These are phyloP conservation scores for Cerioporus squamosus DNA, from an alignment of 1,284 basidiomycete species.

Conservation along the genomic window DNA sequence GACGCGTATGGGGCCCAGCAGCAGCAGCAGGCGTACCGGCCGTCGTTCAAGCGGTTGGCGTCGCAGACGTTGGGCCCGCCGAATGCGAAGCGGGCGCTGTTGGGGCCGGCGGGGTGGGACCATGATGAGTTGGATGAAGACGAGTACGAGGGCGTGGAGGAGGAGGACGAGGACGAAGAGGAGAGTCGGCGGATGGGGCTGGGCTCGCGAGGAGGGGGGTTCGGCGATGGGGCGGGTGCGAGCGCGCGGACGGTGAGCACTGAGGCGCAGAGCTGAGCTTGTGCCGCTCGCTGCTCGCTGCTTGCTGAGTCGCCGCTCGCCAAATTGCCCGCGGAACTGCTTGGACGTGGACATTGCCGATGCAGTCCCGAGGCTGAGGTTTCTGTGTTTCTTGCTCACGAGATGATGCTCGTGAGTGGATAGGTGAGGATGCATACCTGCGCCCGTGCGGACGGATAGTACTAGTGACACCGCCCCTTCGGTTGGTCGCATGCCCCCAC, in stretches of 20 bases:
- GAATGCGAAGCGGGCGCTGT: conserved; percentile 55
- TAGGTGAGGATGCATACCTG: no score
- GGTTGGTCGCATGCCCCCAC: no score
- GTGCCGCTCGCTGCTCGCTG: background rate
- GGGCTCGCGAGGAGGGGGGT: no score
- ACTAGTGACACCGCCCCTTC: no score
- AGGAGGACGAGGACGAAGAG: conserved; percentile 21
- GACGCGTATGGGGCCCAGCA: conserved; percentile 10
- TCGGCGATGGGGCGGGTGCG: background rate
- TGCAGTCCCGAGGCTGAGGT: no score
- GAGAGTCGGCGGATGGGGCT: background rate
- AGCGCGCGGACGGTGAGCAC: background rate
- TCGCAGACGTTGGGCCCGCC: conserved; percentile 70
- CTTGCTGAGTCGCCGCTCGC: background rate
- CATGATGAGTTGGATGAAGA: conserved; percentile 32
- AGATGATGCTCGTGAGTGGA: background rate
- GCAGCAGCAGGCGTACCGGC: conserved; percentile 40
- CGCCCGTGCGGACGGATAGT: no score
- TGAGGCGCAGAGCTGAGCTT: background rate
- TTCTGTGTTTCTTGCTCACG: no score
- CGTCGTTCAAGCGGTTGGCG: conserved; percentile 72
- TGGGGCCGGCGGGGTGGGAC: conserved; percentile 39
- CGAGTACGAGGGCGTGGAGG: conserved; percentile 24
- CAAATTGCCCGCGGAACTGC: no score
- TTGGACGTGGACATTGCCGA: background rate